Base-by-base conservation (phyloP, 441 rosid species). In the Aquilaria agallochum region DNA sequence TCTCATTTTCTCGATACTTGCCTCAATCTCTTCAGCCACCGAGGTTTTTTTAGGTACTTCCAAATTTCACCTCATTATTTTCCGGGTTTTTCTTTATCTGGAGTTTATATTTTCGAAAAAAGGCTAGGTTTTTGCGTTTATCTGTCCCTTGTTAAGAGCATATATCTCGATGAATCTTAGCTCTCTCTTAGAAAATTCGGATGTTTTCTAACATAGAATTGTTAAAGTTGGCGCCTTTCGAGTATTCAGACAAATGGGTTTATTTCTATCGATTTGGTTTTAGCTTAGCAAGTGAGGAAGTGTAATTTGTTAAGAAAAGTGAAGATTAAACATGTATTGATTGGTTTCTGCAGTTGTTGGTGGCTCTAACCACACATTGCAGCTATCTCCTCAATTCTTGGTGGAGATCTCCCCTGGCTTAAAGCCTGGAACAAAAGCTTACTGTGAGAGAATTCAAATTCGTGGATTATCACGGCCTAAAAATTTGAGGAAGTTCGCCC, bases 401-500 rank as follows among this genome's bases (percentile, higher is more conserved):
- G 92, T 94, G 61, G 74, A 72, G 59, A 74, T 67, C 47, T 79
- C 95, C 56, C 97, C 97, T 7, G 97, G 96, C 59, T 49, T 76
- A 61, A 88, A 76, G 79, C 84, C 81, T 0, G 85, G 87, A 40
- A 53, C 74, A 63, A 52, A 68, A 49, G 67, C 76, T 71, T 67
- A 80, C 44, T 90, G 97, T 60, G 90, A 79, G 78, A 94, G 98
- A 78, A 80, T 90, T 60, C 68, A 45, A 63, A 76, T 94, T 50
- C 70, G 60, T 68, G 98, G 97, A 62, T 78, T 83, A 20, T 44
- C 76, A 11, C 84, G 98, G 86, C 63, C 74, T 45, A 74, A 63
- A 40, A 73, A 90, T 70, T 61, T 90, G 59, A 77, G 71, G 14
- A 94, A 85, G 74, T 78, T 77, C 70, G 87, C 92, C 13, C 82